A percentile compares a stretch with the other conserved stretches of the same genome.
Evolutionary conservation across 176 grass and related monocot species (phyloP).

Genomic region (Musa troglodytarum): DNA sequence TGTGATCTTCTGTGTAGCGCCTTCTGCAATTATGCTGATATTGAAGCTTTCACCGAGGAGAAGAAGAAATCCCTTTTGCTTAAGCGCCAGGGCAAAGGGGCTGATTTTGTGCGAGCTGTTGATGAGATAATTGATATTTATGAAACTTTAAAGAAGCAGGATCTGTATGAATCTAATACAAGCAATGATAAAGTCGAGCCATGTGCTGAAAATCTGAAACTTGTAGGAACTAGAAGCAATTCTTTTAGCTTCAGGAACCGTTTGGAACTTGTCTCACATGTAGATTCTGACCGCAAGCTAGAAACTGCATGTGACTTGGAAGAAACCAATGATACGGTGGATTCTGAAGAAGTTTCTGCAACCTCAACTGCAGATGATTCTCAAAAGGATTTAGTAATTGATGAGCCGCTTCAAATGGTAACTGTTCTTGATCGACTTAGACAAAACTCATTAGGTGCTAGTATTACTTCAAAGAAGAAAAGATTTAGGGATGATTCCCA

Average conservation of each 20-base stretch:
- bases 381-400: constrained; percentile 42
- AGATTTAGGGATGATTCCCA: constrained; percentile 27
- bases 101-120: constrained; percentile 87
- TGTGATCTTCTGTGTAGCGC: constrained; percentile 41
- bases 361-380: constrained; percentile 19
- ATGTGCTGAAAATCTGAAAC: constrained; percentile 25
- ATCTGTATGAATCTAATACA: constrained; percentile 20
- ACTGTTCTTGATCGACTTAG: constrained; percentile 64
- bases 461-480: constrained; percentile 47
- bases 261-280: constrained; percentile 22
- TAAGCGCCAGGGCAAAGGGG: constrained; percentile 81
- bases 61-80: constrained; percentile 82
- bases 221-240: constrained; percentile 22
- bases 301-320: constrained; percentile 22
- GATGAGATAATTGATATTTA: constrained; percentile 87
- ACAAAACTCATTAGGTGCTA: constrained; percentile 36
- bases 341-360: constrained; percentile 23
- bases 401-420: constrained; percentile 45
- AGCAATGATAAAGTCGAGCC: constrained; percentile 24
- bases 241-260: constrained; percentile 23
- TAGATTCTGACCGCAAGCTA: constrained; percentile 27
- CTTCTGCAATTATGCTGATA: constrained; percentile 91
- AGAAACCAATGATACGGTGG: constrained; percentile 28
- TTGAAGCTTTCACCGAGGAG: constrained; percentile 95
- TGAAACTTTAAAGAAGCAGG: constrained; percentile 67